Percentiles rank a stretch among this genome's conserved stretches.
These are phyloP conservation scores for Diaporthe capsici DNA, from an alignment of 2,329 filamentous ascomycete species.

Conservation along the genomic window DNA sequence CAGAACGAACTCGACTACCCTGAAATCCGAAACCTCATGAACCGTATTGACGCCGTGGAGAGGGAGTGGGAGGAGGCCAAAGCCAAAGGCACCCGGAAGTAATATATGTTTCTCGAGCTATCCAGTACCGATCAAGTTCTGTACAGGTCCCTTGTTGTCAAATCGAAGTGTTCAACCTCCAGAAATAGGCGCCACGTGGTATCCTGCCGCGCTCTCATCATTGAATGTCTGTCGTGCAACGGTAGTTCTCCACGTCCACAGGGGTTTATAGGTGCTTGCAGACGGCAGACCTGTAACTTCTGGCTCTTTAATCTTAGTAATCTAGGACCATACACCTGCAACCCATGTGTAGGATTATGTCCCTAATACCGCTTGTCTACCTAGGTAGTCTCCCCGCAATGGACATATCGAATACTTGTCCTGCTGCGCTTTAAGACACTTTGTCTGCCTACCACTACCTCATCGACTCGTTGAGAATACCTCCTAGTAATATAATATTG, in stretches of 20 bases:
- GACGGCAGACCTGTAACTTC: background rate
- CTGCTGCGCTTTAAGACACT: background rate
- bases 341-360: background rate
- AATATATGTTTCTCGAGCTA: background rate
- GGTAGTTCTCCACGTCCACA: background rate
- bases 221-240: background rate
- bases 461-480: too few species aligned
- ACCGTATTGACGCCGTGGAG: background rate
- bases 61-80: background rate
- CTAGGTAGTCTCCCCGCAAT: background rate
- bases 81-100: background rate
- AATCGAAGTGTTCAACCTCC: background rate
- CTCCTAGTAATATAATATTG: background rate
- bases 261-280: background rate
- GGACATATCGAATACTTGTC: background rate
- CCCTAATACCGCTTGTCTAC: background rate
- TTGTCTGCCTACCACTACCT: too few species aligned
- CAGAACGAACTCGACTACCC: conserved; percentile 6
- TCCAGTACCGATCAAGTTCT: background rate
- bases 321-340: background rate
- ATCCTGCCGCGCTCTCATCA: background rate
- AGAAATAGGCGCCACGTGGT: background rate
- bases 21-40: conserved; percentile 2
- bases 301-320: background rate
- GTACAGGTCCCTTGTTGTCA: background rate